Evolutionary conservation across 495 filamentous ascomycete species (phyloP).

Genomic region (Annulohypoxylon moriforme): DNA sequence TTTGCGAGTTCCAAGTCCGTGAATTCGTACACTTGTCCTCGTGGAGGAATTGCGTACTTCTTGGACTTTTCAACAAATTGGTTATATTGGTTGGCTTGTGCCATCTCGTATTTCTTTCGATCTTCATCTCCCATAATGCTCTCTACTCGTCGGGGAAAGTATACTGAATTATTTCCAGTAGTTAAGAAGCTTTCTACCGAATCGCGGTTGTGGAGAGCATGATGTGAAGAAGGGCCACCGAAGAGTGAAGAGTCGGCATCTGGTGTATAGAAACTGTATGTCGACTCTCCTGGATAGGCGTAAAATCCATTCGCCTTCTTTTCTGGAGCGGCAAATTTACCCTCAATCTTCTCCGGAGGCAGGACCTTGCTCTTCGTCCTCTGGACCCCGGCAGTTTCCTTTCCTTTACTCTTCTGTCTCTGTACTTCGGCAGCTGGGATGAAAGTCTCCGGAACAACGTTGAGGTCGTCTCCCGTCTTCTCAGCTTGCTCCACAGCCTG

Average conservation of each 20-base stretch:
- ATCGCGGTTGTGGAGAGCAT: slow-evolving; percentile 66
- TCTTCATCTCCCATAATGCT: slow-evolving; percentile 86
- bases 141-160: slow-evolving; percentile 81
- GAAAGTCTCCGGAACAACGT: slow-evolving; percentile 91
- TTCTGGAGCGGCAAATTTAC: slow-evolving; percentile 73
- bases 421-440: slow-evolving; percentile 73
- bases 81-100: slow-evolving; percentile 67
- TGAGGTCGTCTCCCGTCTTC: slow-evolving; percentile 86
- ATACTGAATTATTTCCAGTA: slow-evolving; percentile 72
- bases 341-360: slow-evolving; percentile 78
- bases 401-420: slow-evolving; percentile 51
- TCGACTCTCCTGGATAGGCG: slow-evolving; percentile 70
- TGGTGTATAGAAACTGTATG: slow-evolving; percentile 60
- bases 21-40: slow-evolving; percentile 64
- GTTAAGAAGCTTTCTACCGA: slow-evolving; percentile 80
- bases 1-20: slow-evolving; percentile 61
- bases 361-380: slow-evolving; percentile 67
- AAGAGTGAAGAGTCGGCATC: slow-evolving; percentile 42
- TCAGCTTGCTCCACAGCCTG: slow-evolving; percentile 85
- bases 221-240: slow-evolving; percentile 52
- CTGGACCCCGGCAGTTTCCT: slow-evolving; percentile 56
- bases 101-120: slow-evolving; percentile 73
- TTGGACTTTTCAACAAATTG: slow-evolving; percentile 60
- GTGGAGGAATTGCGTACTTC: slow-evolving; percentile 62
- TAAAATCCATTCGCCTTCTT: slow-evolving; percentile 71